Conservation (phyloP, 805 yeast species). For the Myxozyma melibiosi region DNA sequence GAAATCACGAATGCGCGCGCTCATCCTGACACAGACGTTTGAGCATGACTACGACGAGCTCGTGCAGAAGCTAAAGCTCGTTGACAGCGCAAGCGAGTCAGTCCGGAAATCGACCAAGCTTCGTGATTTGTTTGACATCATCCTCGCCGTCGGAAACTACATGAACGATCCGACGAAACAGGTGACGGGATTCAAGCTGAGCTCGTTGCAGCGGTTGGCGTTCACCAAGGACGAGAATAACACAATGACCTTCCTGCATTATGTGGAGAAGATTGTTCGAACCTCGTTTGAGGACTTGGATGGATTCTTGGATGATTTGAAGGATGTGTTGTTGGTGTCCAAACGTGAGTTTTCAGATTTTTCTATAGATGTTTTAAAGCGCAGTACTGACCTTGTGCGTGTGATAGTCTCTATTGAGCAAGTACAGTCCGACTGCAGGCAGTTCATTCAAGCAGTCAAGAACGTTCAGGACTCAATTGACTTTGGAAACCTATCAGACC, state of each 20-base stretch:
- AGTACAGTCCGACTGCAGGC: constrained; percentile 68
- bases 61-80: constrained; percentile 60
- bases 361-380: no score
- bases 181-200: constrained; percentile 88
- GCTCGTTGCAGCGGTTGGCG: constrained; percentile 84
- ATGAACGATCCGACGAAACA: constrained; percentile 94
- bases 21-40: constrained; percentile 66
- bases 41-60: constrained; percentile 79
- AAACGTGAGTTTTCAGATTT: constrained; percentile 46
- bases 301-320: constrained; percentile 70
- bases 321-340: constrained; percentile 59
- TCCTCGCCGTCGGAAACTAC: constrained; percentile 88
- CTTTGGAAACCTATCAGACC: constrained; percentile 83
- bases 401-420: constrained; percentile 70
- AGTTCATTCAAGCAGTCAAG: constrained; percentile 59
- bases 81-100: constrained; percentile 74
- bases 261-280: constrained; percentile 86
- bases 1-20: constrained; percentile 86
- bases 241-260: constrained; percentile 85
- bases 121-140: constrained; percentile 75
- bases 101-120: constrained; percentile 68
- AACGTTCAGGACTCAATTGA: constrained; percentile 75
- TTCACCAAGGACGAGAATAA: constrained; percentile 89
- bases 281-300: constrained; percentile 78
- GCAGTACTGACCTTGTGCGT: neutral